phyloP scores from a whole-genome alignment of 1,139 yeast species.

The Magnusiomyces starmeri region DNA sequence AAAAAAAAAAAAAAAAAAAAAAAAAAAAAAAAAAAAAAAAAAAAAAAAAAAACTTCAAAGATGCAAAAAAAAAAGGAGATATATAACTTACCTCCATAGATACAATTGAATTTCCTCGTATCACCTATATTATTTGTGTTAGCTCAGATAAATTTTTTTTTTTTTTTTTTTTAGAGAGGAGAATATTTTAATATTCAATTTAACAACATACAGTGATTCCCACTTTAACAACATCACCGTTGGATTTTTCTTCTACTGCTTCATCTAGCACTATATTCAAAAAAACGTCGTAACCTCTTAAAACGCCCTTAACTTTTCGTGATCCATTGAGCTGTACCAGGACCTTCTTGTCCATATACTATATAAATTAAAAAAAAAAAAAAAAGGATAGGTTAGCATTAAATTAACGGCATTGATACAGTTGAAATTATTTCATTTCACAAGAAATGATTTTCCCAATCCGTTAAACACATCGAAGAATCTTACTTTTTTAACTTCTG shows the following conservation, averaged over 20 bases:
- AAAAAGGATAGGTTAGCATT: constrained; percentile 8
- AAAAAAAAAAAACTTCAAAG: no score
- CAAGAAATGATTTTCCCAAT: not conserved
- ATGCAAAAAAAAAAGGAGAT: no score
- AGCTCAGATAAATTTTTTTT: not conserved
- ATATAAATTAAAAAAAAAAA: constrained; percentile 19
- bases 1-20: not conserved
- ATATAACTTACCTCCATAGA: constrained; percentile 31
- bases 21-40: not conserved
- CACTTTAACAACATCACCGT: constrained; percentile 46
- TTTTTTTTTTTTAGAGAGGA: no score
- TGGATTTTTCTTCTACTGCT: constrained; percentile 53
- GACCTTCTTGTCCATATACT: constrained; percentile 74
- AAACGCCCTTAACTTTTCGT: constrained; percentile 61
- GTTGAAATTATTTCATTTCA: not conserved
- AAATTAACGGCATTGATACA: not conserved
- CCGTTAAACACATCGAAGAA: not conserved
- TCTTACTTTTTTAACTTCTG: constrained; percentile 50
- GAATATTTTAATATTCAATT: not conserved
- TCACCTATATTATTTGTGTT: constrained; percentile 21
- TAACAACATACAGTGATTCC: constrained; percentile 38
- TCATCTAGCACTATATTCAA: constrained; percentile 67
- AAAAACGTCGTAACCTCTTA: constrained; percentile 76
- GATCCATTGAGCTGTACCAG: constrained; percentile 67
- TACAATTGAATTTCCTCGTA: constrained; percentile 41